phyloP scores from a whole-genome alignment of 192 early-diverging fungal genomes.

The Rhizophagus clarus region DNA sequence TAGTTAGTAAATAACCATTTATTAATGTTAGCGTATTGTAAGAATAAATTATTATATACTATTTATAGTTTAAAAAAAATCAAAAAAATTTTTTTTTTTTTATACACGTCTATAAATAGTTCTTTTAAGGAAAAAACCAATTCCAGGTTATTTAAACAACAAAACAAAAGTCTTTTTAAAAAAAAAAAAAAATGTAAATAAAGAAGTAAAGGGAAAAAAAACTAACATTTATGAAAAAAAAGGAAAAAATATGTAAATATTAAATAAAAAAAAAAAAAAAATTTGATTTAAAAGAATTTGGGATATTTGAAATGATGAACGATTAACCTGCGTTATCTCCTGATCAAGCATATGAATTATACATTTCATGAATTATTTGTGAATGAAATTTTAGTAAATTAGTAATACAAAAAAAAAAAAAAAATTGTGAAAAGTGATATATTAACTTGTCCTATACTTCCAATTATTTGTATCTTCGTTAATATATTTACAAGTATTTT shows the following conservation, averaged over 20 bases:
- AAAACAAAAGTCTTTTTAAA: too few species aligned
- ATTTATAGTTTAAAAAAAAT: not conserved
- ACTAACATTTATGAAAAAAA: not conserved
- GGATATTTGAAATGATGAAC: not conserved
- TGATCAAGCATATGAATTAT: not conserved
- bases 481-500: not conserved
- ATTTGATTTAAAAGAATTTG: not conserved
- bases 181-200: not conserved
- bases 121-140: not conserved
- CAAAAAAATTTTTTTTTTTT: not conserved
- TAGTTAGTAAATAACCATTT: not conserved
- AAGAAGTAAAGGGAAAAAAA: not conserved
- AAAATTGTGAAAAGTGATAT: not conserved
- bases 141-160: not conserved
- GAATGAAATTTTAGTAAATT: not conserved
- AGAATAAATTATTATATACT: not conserved
- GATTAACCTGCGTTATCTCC: not conserved
- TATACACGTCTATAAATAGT: not conserved
- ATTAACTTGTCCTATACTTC: not conserved
- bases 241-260: not conserved
- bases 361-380: not conserved
- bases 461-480: not conserved
- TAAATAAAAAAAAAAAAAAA: conserved; percentile 10
- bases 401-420: not conserved
- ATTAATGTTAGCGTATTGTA: not conserved